Evolutionary conservation across 75 land plant species (phyloP), one percentile per base, ranked within the genome.

Genomic region (Isoetes taiwanensis): DNA sequence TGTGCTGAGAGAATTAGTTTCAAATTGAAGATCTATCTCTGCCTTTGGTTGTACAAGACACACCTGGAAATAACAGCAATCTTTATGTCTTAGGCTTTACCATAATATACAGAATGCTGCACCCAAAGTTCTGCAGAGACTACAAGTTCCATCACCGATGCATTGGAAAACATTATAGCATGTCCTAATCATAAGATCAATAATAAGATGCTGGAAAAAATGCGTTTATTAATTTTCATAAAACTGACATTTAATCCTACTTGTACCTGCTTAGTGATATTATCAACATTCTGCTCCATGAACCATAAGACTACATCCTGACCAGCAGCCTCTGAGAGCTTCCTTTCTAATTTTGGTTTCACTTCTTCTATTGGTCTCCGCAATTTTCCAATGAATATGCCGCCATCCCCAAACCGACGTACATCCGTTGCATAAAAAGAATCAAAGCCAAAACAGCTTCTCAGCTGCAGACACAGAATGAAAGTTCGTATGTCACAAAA

Each of bases 391-490:
- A 91, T 75, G 34, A 83, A 89, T 35, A 91, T 86, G 1, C 88
- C 97, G 1, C 97, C 97, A 68, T 91, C 97, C 29, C 97, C 97
- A 76, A 91, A 87, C 46, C 97, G 74, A 30, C 97, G 68, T 4
- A 81, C 94, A 74, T 86, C 97, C 16, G 73, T 82, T 3, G 94
- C 94, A 57, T 79, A 91, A 61, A 91, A 91, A 23, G 97, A 78
- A 52, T 91, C 94, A 54, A 66, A 87, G 30, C 89, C 95, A 52
- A 86, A 91, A 67, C 88, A 86, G 41, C 72, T 66, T 69, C 62
- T 86, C 68, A 91, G 59, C 97, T 91, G 87, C 59, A 55, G 70
- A 69, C 25, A 40, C 19, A 50, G 30, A 14, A 17, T 25, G 21
- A 28, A 14, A 30, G 1, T 63, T 30, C 54, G 4, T 53, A 39